A percentile compares a stretch with the other conserved stretches of the same genome.
Conservation (phyloP, 495 filamentous ascomycete species). For the Tuber brumale region DNA sequence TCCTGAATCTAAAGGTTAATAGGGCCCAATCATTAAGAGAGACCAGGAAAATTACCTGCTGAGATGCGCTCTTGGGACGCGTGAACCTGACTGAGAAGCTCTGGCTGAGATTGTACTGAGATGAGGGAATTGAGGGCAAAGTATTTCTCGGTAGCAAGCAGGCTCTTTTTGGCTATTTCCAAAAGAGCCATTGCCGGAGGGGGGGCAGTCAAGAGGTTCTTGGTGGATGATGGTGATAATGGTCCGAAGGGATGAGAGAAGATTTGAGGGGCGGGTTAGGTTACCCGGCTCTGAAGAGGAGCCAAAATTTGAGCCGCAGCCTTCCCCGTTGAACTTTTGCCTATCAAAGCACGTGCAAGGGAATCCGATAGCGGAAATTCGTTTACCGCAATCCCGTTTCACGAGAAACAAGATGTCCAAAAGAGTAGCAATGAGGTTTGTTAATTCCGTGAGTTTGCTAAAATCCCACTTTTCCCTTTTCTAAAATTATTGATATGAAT, state of each 20-base stretch:
- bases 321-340: neutral
- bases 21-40: neutral
- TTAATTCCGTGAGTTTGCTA: neutral
- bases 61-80: conserved; percentile 8
- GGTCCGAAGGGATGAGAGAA: neutral
- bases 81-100: conserved; percentile 17
- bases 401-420: neutral
- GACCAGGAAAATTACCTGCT: neutral
- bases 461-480: neutral
- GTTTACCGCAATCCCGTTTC: neutral
- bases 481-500: neutral
- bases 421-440: neutral
- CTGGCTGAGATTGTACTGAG: conserved; percentile 13
- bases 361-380: neutral
- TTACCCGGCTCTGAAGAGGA: neutral
- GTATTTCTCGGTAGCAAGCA: neutral
- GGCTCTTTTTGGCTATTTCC: neutral
- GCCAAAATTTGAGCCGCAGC: neutral
- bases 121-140: conserved; percentile 6
- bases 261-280: neutral
- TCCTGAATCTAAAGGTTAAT: conserved; percentile 3
- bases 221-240: neutral
- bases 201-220: neutral
- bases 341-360: too few species aligned
- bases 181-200: neutral